phyloP scores from a whole-genome alignment of 2,329 filamentous ascomycete species.

The Rhexocercosporidium sp. region DNA sequence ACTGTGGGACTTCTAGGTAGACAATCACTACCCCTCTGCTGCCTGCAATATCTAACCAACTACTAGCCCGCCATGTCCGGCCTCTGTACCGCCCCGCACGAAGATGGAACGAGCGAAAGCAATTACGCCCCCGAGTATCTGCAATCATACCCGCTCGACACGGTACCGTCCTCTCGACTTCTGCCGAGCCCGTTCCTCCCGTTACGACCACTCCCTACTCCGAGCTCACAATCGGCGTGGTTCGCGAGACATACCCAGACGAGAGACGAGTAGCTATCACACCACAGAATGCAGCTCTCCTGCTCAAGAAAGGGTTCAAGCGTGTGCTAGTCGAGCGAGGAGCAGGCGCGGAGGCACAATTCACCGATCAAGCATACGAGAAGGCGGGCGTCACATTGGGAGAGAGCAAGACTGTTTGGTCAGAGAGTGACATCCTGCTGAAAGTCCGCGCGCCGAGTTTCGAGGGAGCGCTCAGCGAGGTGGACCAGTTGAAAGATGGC shows the following conservation, averaged over 20 bases:
- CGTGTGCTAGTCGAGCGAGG: slow-evolving; percentile 80
- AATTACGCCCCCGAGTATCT: slow-evolving; percentile 27
- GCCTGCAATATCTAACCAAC: background rate
- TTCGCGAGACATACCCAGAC: slow-evolving; percentile 76
- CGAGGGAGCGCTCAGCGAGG: slow-evolving; percentile 64
- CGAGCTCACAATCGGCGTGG: slow-evolving; percentile 77
- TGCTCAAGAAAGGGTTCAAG: slow-evolving; percentile 85
- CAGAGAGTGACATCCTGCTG: slow-evolving; percentile 76
- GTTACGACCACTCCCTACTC: slow-evolving; percentile 61
- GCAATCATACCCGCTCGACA: slow-evolving; percentile 27
- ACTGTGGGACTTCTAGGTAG: slow-evolving; percentile 31
- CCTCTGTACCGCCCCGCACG: slow-evolving; percentile 31
- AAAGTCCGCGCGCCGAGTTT: slow-evolving; percentile 80
- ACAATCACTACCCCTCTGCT: background rate
- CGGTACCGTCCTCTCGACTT: slow-evolving; percentile 23
- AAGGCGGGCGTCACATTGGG: slow-evolving; percentile 80
- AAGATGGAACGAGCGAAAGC: slow-evolving; percentile 31
- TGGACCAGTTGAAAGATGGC: slow-evolving; percentile 68
- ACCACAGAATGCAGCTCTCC: slow-evolving; percentile 78
- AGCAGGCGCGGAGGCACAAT: slow-evolving; percentile 78
- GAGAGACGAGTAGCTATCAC: slow-evolving; percentile 87
- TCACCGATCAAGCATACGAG: slow-evolving; percentile 77
- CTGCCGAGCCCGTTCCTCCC: slow-evolving; percentile 26
- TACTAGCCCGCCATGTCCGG: slow-evolving; percentile 31
- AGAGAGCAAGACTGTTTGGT: slow-evolving; percentile 72